These are phyloP conservation scores for Adansonia gregorii DNA, from an alignment of 441 rosid species.

Conservation along the genomic window DNA sequence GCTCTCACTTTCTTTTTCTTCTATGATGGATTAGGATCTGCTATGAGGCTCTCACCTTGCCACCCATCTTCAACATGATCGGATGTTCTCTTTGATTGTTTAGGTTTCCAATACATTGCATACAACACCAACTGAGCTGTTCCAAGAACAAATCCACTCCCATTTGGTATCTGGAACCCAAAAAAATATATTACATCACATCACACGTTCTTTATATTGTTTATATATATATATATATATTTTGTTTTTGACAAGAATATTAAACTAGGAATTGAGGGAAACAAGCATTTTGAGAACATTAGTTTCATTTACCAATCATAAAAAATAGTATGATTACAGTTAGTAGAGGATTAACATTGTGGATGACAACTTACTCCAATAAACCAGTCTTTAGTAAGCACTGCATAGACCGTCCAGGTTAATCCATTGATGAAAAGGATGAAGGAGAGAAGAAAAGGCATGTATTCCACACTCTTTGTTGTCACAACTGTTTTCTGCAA, in stretches of 20 bases:
- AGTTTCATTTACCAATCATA: not conserved
- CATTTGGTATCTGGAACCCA: constrained; percentile 28
- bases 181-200: not conserved
- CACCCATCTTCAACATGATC: constrained; percentile 16
- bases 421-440: not conserved
- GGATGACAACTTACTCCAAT: not conserved
- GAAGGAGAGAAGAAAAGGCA: not conserved
- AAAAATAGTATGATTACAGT: not conserved
- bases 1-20: not conserved
- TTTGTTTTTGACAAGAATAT: not conserved
- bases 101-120: constrained; percentile 30
- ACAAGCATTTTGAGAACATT: no score
- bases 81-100: constrained; percentile 9
- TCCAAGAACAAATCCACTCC: constrained; percentile 29
- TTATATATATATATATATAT: no score
- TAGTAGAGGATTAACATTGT: not conserved
- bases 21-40: no score
- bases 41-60: constrained; percentile 11
- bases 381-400: not conserved
- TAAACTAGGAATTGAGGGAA: not conserved
- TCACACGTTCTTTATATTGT: no score
- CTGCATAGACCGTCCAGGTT: not conserved
- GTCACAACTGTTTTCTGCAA: constrained; percentile 13
- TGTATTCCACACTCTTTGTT: not conserved
- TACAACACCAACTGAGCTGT: constrained; percentile 26